These are phyloP conservation scores for Chrysanthemum makinoi DNA, from an alignment of 129 eudicot genomes.

Conservation along the genomic window DNA sequence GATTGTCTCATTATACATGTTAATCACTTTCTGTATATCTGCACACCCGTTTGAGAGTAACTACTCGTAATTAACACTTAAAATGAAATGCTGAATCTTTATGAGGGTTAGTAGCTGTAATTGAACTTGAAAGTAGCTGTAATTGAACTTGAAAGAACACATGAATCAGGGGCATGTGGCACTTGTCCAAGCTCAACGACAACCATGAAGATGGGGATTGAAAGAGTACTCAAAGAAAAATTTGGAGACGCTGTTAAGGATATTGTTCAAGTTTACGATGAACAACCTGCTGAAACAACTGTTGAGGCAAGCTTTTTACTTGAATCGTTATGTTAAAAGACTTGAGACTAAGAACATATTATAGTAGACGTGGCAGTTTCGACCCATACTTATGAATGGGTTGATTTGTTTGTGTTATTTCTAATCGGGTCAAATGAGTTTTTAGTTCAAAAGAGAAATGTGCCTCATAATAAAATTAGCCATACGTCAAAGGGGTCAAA, in stretches of 20 bases:
- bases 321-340: not conserved
- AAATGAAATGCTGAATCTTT: not conserved
- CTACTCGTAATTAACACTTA: not conserved
- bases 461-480: not conserved
- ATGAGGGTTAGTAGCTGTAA: too few relatives aligned
- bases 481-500: not conserved
- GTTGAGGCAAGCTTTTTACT: constrained; percentile 53
- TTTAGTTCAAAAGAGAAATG: not conserved
- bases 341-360: not conserved
- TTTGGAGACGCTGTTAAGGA: constrained; percentile 86
- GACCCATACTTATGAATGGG: not conserved
- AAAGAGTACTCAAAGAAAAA: constrained; percentile 78
- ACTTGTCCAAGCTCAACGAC: constrained; percentile 95
- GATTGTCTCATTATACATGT: not conserved
- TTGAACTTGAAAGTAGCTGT: not conserved
- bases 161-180: constrained; percentile 80
- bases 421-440: not conserved
- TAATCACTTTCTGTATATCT: not conserved
- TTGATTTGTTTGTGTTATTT: not conserved
- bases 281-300: constrained; percentile 53
- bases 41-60: not conserved
- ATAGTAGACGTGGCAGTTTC: too few relatives aligned
- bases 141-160: not conserved
- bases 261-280: constrained; percentile 69
- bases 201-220: constrained; percentile 95